Evolutionary conservation across 768 basidiomycete species (phyloP), one percentile per base, ranked within the genome.

Genomic region (Mycena leptocephala): DNA sequence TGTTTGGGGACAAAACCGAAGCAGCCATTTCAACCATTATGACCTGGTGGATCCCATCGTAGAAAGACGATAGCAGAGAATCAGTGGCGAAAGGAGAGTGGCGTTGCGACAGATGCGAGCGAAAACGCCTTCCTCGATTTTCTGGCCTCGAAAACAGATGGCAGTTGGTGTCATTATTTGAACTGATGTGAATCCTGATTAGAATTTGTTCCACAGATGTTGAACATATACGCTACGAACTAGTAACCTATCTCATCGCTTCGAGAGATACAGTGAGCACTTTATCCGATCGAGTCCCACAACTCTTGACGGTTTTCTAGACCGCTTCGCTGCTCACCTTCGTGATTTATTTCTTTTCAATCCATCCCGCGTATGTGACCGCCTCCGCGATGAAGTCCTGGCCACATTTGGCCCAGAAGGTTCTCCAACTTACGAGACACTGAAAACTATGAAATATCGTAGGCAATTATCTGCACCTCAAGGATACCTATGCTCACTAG

Each of bases 181-280:
- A 2, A n/a, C 30, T 2, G 32, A 51, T 5, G 11, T 58, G 5
- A 26, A 72, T 18, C 3, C 63, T 65, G 18, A 64, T 41, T 7
- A n/a, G n/a, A n/a, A 51, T 53, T 53, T 16, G 26, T 6, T 33
- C 32, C 28, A 20, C 30, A 72, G 62, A 72, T 8, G 63, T 65
- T 30, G 71, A 72, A 26, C 71, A 72, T 16, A 72, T 72, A 56
- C 63, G 71, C 30, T 72, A 72, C 63, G 71, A 72, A 32, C 41
- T 72, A 14, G 33, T 72, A 65, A 72, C 62, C 3, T 72, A 56
- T 58, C 83, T 93, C 0, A 83, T 93, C 24, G 92, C 92, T 9
- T 86, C 90, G 18, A 81, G 91, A 65, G 92, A 93, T 79, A 92
- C 92, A 24, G 90, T 89, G 53, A 71, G 88, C 80, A 24, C 32